A percentile compares a stretch with the other conserved stretches of the same genome.
phyloP scores from a whole-genome alignment of 768 basidiomycete genomes.

The Amanita pseudoporphyria region DNA sequence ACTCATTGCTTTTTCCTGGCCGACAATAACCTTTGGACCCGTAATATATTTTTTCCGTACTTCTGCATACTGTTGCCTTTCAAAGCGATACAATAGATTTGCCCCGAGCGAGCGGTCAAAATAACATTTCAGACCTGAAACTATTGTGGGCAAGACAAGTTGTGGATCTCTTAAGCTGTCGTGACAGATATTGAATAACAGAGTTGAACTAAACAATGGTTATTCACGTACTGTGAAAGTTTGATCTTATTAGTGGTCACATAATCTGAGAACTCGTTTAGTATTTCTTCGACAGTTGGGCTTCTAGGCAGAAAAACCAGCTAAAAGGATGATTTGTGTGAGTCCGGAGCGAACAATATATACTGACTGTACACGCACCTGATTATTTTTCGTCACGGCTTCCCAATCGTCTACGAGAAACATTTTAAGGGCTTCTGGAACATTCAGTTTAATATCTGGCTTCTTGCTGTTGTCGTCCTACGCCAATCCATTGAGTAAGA shows the following conservation, averaged over 20 bases:
- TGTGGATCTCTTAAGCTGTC: constrained; percentile 58
- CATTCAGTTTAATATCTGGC: constrained; percentile 82
- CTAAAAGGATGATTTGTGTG: constrained; percentile 26
- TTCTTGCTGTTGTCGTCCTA: constrained; percentile 72
- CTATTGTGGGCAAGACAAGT: constrained; percentile 67
- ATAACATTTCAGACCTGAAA: constrained; percentile 81
- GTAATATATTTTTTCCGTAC: constrained; percentile 67
- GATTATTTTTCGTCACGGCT: constrained; percentile 87
- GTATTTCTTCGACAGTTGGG: constrained; percentile 69
- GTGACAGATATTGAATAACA: background rate
- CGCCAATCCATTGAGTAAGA: background rate
- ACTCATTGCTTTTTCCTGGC: constrained; percentile 79
- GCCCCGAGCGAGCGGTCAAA: constrained; percentile 89
- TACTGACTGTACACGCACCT: constrained; percentile 38
- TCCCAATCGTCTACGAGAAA: constrained; percentile 98
- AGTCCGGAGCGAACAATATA: background rate
- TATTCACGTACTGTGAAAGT: constrained; percentile 28
- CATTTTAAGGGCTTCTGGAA: constrained; percentile 86
- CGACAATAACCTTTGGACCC: constrained; percentile 56
- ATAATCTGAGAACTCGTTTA: constrained; percentile 69
- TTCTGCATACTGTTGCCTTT: constrained; percentile 86
- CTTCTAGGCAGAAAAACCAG: constrained; percentile 74
- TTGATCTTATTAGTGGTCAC: constrained; percentile 35
- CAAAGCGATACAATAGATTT: constrained; percentile 89
- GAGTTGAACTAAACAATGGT: background rate